phyloP scores from a whole-genome alignment of 345 rosid species.

The Passiflora organensis region DNA sequence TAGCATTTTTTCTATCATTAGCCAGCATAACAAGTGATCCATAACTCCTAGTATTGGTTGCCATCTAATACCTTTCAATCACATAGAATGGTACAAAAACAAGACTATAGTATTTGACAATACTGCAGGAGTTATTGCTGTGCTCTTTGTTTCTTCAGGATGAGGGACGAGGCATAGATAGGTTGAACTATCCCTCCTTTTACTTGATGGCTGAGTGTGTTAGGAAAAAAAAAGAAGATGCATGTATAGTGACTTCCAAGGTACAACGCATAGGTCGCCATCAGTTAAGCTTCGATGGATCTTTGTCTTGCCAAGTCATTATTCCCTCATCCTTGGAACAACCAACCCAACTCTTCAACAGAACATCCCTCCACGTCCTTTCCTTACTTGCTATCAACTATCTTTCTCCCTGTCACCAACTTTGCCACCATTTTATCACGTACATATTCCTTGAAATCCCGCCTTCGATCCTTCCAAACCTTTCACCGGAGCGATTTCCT shows the following conservation, averaged over 20 bases:
- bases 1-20: too few species aligned
- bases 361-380: constrained; percentile 46
- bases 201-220: too few species aligned
- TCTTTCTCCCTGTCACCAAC: neutral
- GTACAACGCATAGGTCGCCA: constrained; percentile 31
- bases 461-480: neutral
- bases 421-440: constrained; percentile 2
- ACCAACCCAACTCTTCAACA: neutral
- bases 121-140: too few species aligned
- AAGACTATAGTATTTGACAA: too few species aligned
- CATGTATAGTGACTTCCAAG: constrained; percentile 3
- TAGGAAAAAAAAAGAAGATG: neutral
- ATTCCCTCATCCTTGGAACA: neutral
- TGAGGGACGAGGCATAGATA: too few species aligned
- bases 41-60: neutral
- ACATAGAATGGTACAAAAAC: too few species aligned
- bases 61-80: neutral
- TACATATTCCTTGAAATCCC: constrained; percentile 14
- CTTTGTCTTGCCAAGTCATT: constrained; percentile 13
- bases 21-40: too few species aligned
- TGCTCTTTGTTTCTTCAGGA: too few species aligned
- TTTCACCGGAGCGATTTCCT: neutral
- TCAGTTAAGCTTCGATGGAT: constrained; percentile 1
- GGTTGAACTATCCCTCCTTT: too few species aligned
- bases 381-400: constrained; percentile 41